A percentile compares a stretch with the other conserved stretches of the same genome.
phyloP scores from a whole-genome alignment of 495 filamentous ascomycete species.

The Letharia lupina region DNA sequence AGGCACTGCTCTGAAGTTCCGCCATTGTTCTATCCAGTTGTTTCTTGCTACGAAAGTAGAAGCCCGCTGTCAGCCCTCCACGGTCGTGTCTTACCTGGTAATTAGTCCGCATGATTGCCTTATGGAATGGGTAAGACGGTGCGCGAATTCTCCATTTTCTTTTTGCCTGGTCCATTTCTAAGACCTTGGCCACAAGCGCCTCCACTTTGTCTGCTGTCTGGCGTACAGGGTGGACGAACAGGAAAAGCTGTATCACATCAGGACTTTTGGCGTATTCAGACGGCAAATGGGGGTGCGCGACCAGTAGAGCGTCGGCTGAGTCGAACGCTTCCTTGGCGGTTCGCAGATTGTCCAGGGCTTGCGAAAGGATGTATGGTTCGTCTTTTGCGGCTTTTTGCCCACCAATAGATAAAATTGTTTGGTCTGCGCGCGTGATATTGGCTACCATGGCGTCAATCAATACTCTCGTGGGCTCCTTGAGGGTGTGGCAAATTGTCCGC shows the following conservation, averaged over 20 bases:
- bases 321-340: conserved; percentile 35
- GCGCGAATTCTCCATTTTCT: conserved; percentile 35
- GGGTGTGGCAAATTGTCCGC: conserved; percentile 33
- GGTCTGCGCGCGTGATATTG: conserved; percentile 38
- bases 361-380: conserved; percentile 18
- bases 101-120: conserved; percentile 45
- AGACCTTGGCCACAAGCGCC: conserved; percentile 37
- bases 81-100: conserved; percentile 50
- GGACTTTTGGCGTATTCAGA: conserved; percentile 29
- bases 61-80: conserved; percentile 46
- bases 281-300: conserved; percentile 28
- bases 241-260: conserved; percentile 46
- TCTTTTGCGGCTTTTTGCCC: conserved; percentile 28
- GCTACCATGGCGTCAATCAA: conserved; percentile 40
- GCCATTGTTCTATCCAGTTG: conserved; percentile 37
- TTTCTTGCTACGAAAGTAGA: conserved; percentile 45
- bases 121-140: conserved; percentile 45
- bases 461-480: conserved; percentile 38
- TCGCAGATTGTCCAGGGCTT: conserved; percentile 23
- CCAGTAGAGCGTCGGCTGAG: conserved; percentile 29
- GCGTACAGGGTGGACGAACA: conserved; percentile 47
- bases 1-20: conserved; percentile 31
- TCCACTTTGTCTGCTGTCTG: conserved; percentile 43
- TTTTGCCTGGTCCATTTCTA: conserved; percentile 36
- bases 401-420: conserved; percentile 40